Conservation (phyloP, 257 asterid genomes). For the Scutellaria minor region DNA sequence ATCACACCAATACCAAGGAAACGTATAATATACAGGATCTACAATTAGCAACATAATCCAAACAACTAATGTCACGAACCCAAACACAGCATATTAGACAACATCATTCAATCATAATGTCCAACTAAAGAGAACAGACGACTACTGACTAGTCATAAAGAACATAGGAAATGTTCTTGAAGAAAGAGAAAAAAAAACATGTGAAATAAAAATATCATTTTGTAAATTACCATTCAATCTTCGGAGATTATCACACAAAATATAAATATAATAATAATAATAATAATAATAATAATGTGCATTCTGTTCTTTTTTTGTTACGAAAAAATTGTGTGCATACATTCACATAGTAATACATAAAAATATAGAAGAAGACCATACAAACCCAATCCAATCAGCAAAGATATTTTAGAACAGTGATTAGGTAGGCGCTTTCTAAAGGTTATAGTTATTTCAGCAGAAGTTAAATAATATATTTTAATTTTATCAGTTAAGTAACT, state of each 20-base stretch:
- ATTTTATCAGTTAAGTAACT: background rate
- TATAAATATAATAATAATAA: background rate
- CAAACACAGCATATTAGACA: background rate
- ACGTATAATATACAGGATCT: background rate
- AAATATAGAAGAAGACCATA: background rate
- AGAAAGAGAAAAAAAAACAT: background rate
- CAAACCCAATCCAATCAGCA: background rate
- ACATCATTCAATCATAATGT: slow-evolving; percentile 2
- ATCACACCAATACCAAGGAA: background rate
- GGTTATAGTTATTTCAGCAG: background rate
- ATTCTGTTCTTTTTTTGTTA: too few relatives aligned
- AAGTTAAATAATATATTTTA: background rate
- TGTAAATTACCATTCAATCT: background rate
- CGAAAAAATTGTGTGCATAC: background rate
- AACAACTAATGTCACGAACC: slow-evolving; percentile 14
- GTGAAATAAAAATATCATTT: background rate
- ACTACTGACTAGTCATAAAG: background rate
- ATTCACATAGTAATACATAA: background rate
- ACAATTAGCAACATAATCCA: background rate
- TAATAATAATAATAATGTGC: background rate
- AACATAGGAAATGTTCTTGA: background rate
- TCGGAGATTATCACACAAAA: background rate
- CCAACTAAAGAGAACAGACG: background rate
- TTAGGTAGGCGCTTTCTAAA: background rate
- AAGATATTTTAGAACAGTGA: background rate